phyloP scores from a whole-genome alignment of 441 rosid genomes.

The Erysimum cheiri region DNA sequence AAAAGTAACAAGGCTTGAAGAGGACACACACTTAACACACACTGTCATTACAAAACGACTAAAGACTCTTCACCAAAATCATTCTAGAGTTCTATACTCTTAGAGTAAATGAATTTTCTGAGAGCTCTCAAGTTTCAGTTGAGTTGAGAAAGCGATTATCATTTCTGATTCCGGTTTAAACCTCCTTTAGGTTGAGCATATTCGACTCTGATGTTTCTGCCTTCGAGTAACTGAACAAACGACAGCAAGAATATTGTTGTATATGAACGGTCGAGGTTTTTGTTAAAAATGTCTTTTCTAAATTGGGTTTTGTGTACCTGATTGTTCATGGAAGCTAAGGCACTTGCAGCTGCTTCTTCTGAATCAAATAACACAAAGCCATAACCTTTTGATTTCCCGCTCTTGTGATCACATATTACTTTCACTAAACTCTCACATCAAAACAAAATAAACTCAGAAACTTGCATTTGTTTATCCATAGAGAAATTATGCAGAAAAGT shows the following conservation, averaged over 20 bases:
- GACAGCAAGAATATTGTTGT: not conserved
- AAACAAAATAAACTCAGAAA: not conserved
- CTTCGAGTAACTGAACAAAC: conserved; percentile 57
- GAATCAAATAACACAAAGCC: conserved; percentile 66
- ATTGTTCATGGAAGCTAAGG: conserved; percentile 64
- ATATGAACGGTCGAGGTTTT: not conserved
- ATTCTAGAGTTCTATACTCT: not conserved
- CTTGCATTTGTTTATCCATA: not conserved
- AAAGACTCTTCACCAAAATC: not conserved
- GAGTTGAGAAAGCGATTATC: not conserved
- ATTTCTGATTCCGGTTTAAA: not conserved
- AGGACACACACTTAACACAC: not conserved
- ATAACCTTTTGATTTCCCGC: conserved; percentile 72
- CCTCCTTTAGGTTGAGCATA: conserved; percentile 52
- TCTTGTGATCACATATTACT: conserved; percentile 67
- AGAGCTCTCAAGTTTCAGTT: not conserved
- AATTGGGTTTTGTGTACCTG: conserved; percentile 41
- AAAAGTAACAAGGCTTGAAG: conserved; percentile 18
- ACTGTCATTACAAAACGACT: not conserved
- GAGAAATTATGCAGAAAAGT: not conserved
- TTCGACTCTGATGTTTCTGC: conserved; percentile 58
- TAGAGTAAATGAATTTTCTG: not conserved
- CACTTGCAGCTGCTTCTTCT: conserved; percentile 59
- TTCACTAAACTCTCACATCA: conserved; percentile 47
- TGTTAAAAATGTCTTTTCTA: not conserved